These are phyloP conservation scores for Fomitopsis serialis DNA, from an alignment of 768 basidiomycete genomes.

Conservation along the genomic window DNA sequence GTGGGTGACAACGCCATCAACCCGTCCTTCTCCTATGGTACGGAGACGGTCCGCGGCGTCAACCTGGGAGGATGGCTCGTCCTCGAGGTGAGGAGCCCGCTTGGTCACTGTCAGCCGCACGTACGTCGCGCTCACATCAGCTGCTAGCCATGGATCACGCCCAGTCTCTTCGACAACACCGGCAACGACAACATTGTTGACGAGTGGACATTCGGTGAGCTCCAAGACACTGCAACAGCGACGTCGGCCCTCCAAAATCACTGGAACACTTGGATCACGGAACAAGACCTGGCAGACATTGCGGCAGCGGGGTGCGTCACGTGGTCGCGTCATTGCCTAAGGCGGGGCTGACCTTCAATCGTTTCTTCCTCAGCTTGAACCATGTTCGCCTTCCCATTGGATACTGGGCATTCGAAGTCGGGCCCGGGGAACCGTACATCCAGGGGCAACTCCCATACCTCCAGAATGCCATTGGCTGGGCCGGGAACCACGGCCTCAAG, in stretches of 20 bases:
- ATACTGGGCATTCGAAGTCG: constrained; percentile 86
- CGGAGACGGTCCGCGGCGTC: constrained; percentile 72
- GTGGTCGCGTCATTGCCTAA: constrained; percentile 8
- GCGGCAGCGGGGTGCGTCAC: constrained; percentile 62
- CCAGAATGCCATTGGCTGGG: constrained; percentile 64
- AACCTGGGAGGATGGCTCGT: constrained; percentile 72
- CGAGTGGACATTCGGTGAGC: constrained; percentile 74
- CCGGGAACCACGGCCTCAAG: constrained; percentile 64
- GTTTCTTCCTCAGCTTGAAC: constrained; percentile 44
- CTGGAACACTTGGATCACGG: constrained; percentile 75
- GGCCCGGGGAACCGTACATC: constrained; percentile 72
- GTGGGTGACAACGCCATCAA: constrained; percentile 29
- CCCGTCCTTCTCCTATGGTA: constrained; percentile 69
- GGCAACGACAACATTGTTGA: constrained; percentile 55
- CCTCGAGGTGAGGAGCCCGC: constrained; percentile 35
- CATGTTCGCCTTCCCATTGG: constrained; percentile 84
- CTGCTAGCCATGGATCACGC: constrained; percentile 68
- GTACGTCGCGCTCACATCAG: constrained; percentile 19
- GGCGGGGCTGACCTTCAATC: not conserved
- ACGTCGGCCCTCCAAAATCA: constrained; percentile 50
- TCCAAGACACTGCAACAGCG: constrained; percentile 48
- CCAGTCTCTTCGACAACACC: constrained; percentile 68
- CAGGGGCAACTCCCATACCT: constrained; percentile 73
- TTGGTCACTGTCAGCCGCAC: not conserved
- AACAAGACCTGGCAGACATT: constrained; percentile 71